Evolutionary conservation across 1,284 basidiomycete species (phyloP), one percentile per base, ranked within the genome.

Genomic region (Cryptococcus sp.): DNA sequence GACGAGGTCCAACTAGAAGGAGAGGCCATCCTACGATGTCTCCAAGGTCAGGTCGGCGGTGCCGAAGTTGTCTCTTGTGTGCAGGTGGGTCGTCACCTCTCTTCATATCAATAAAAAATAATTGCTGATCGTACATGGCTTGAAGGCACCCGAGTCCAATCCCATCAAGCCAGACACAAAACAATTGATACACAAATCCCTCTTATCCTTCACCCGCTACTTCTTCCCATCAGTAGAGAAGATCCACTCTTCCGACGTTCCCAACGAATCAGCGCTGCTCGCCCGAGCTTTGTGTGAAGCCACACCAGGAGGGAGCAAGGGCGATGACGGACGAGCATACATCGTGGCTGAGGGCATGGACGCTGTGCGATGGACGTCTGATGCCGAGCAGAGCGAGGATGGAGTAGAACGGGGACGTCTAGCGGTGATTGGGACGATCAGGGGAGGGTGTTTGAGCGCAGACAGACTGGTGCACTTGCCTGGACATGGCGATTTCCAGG

Each of bases 131-230:
- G 2, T 8, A 35, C 30, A 35, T 35, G 30, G 30, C 30, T 22
- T 22, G 0, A 27, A 79, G 76, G 70, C 75, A 15, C 75, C 78
- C 17, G 62, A 61, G 27, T 62, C 66, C 15, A 61, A 73, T 20
- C 73, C 77, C 5, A 69, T 82, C n/a, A 88, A 88, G 73, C 79
- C 84, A 27, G 84, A 87, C 27, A 71, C 83, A 0, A 71, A 71
- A 25, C 74, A 72, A 22, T 85, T 85, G 8, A 84, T 92, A 43
- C 80, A 90, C 60, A 93, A 91, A 79, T 94, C 91, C 0, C 82
- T 96, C 1, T 82, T 93, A 8, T 95, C 92, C 1, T 97, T 98
- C 80, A 86, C 94, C 55, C 87, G 88, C 64, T 98, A 99, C 79
- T 99, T 99, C 77, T 90, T 91, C 58, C 95, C 95, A 0, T 83